Conservation (phyloP, 441 rosid species). For the Corymbia citriodora region DNA sequence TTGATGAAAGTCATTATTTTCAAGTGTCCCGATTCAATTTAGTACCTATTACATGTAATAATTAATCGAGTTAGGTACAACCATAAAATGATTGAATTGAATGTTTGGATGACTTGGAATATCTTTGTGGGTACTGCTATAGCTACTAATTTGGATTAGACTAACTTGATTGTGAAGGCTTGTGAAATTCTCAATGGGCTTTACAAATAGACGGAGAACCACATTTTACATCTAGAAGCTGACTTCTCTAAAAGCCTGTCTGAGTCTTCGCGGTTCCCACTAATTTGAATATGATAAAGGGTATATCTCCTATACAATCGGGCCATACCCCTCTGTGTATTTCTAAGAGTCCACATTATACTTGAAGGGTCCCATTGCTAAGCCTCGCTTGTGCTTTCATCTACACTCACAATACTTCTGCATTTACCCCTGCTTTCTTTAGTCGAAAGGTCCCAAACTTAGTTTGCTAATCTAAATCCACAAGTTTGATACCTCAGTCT, state of each 20-base stretch:
- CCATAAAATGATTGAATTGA: neutral
- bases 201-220: neutral
- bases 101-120: neutral
- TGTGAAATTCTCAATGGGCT: neutral
- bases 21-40: neutral
- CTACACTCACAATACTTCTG: neutral
- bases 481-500: neutral
- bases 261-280: neutral
- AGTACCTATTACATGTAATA: neutral
- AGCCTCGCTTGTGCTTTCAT: neutral
- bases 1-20: neutral
- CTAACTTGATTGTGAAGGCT: neutral
- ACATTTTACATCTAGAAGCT: neutral
- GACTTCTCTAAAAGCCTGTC: neutral
- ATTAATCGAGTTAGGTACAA: neutral
- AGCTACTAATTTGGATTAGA: neutral
- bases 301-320: neutral
- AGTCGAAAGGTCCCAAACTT: neutral
- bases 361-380: neutral
- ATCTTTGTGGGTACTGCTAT: neutral
- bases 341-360: neutral
- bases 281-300: neutral
- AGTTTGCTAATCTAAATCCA: neutral
- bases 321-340: neutral
- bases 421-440: neutral